Conservation (phyloP, 768 basidiomycete species). For the Phaffia tasmanica region DNA sequence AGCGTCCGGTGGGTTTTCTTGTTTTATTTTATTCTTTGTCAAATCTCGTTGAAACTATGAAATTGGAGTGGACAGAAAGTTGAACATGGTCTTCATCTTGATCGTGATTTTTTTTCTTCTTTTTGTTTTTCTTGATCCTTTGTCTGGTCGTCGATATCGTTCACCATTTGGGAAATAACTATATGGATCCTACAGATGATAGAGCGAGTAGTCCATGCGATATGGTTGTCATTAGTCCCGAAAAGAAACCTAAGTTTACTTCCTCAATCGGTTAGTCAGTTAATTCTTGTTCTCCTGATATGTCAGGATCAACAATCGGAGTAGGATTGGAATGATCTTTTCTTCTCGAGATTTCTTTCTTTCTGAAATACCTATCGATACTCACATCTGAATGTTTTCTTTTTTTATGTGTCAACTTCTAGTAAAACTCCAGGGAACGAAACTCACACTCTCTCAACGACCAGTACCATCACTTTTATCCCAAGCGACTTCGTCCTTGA, state of each 20-base stretch:
- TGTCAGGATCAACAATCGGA: too few species aligned
- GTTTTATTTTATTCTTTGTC: neutral
- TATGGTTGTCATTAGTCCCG: neutral
- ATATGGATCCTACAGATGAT: too few species aligned
- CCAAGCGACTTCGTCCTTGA: conserved; percentile 2
- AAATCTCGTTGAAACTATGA: neutral
- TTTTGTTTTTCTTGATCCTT: too few species aligned
- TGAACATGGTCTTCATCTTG: neutral
- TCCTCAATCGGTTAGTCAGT: neutral
- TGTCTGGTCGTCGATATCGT: too few species aligned
- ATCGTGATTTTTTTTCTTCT: neutral
- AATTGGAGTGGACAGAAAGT: neutral
- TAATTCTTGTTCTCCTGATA: too few species aligned
- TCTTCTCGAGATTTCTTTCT: neutral
- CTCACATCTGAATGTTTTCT: neutral
- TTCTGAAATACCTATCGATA: neutral
- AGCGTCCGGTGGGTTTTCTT: neutral
- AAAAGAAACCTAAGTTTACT: neutral
- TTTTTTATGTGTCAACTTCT: neutral
- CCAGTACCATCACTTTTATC: conserved; percentile 2
- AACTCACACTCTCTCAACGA: conserved; percentile 6
- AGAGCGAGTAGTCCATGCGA: neutral
- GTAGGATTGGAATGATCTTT: too few species aligned
- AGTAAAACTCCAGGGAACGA: conserved; percentile 15
- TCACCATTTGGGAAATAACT: too few species aligned